These are phyloP conservation scores for Pythium rhizo-oryzae DNA, from an alignment of 352 stramenopile species.

Conservation along the genomic window DNA sequence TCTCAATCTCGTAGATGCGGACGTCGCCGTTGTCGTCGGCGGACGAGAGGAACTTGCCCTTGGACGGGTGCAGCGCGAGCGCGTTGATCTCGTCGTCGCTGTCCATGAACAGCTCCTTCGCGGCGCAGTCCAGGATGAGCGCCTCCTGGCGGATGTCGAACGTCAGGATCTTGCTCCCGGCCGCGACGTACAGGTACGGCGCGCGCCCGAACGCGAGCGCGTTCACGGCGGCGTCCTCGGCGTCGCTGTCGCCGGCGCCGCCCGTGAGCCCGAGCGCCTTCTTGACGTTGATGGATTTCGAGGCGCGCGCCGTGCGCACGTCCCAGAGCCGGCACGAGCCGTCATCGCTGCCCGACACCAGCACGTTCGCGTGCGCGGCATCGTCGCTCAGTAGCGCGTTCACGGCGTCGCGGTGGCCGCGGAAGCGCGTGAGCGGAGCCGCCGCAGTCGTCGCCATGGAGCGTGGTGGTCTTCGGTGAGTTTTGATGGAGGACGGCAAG, in stretches of 20 bases:
- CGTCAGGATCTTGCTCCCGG: conserved; percentile 61
- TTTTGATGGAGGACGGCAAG: too few relatives aligned
- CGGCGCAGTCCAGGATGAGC: conserved; percentile 57
- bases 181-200: conserved; percentile 56
- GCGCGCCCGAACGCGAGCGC: conserved; percentile 56
- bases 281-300: conserved; percentile 67
- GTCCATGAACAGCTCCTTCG: conserved; percentile 61
- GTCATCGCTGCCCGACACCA: conserved; percentile 73
- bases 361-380: conserved; percentile 43
- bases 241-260: conserved; percentile 28
- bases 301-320: conserved; percentile 53
- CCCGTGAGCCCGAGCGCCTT: conserved; percentile 45
- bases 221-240: conserved; percentile 57
- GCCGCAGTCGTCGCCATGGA: too few relatives aligned
- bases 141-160: conserved; percentile 69
- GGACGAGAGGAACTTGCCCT: conserved; percentile 60
- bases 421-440: conserved; percentile 44
- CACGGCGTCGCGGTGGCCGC: conserved; percentile 59
- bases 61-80: conserved; percentile 49
- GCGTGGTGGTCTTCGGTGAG: too few relatives aligned
- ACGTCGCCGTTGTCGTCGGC: conserved; percentile 73
- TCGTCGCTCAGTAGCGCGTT: conserved; percentile 69
- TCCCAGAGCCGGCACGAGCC: conserved; percentile 75
- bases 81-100: too few relatives aligned
- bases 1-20: conserved; percentile 66